Base-by-base conservation (phyloP, 768 basidiomycete genomes). In the Russula sp. region DNA sequence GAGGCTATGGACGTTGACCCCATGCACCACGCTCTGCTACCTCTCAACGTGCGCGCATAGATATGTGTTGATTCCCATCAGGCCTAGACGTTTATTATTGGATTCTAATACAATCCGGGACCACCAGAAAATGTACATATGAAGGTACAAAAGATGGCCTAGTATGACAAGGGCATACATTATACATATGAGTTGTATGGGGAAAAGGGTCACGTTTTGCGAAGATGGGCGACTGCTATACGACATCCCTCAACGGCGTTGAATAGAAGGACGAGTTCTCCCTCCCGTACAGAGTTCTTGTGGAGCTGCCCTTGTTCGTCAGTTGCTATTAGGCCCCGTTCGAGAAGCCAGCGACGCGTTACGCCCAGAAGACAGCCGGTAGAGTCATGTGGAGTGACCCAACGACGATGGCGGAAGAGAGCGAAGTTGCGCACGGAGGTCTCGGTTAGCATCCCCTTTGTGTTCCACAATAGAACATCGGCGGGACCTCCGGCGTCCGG, bases 311-410 rank as follows among this genome's bases (percentile, higher is more conserved):
- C 59, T 37, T 32, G 32, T 20, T 52, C 40, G n/a, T 68, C 67
- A 5, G n/a, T 83, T 78, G 75, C 69, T 42, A 91, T 78, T 6
- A 77, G 77, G 22, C 77, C 78, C 47, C 84, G 78, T 62, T 85
- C 82, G 20, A 93, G 75, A 8, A 93, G 73, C 82, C 83, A 88
- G 37, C 86, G 78, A 18, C 91, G 79, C 66, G 85, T 75, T 40
- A 89, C 84, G 18, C 90, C 91, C 4, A 80, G 74, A n/a, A 92
- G 79, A 69, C 90, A 90, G 20, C 90, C 89, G 20, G 81, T 80
- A 2, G 75, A 71, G 13, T 77, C 70, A 3, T 79, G 67, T 22
- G 90, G 90, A 1, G 90, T 91, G 59, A 88, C 66, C 91, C 91
- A 93, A 10, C 61, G 68, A 2, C 72, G 71, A 3, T 70, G 70